Evolutionary conservation across 1,284 basidiomycete genomes (phyloP).

Genomic region (Albatrellus sp.): DNA sequence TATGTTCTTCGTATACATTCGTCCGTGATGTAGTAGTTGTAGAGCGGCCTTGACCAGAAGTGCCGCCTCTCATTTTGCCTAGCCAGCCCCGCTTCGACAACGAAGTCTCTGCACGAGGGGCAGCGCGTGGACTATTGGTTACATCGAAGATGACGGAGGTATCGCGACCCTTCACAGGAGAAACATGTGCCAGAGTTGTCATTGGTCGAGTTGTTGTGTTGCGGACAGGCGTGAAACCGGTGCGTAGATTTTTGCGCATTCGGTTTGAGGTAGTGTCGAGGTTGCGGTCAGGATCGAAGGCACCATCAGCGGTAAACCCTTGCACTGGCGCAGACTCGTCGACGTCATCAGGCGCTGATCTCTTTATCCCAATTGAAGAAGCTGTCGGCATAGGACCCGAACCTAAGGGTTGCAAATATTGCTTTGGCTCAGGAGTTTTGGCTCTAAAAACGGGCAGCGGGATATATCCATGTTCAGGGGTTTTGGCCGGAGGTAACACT

Average conservation of each 20-base stretch:
- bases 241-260: conserved; percentile 40
- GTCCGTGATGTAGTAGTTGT: conserved; percentile 5
- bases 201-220: conserved; percentile 28
- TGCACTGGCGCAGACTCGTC: conserved; percentile 47
- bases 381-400: conserved; percentile 12
- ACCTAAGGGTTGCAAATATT: conserved; percentile 5
- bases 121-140: conserved; percentile 45
- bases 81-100: conserved; percentile 43
- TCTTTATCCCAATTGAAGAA: conserved; percentile 42
- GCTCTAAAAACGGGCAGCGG: conserved; percentile 35
- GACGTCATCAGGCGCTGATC: conserved; percentile 62
- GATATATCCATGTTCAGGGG: conserved; percentile 30
- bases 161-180: conserved; percentile 14
- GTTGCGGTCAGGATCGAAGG: conserved; percentile 22
- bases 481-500: conserved; percentile 33
- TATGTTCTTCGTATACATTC: conserved; percentile 6
- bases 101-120: conserved; percentile 18
- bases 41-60: conserved; percentile 2
- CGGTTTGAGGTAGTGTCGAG: conserved; percentile 43
- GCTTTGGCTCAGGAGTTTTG: conserved; percentile 30
- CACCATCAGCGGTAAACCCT: conserved; percentile 43
- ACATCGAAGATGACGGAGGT: conserved; percentile 40
- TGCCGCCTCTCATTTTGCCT: conserved; percentile 42
- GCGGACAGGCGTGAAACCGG: conserved; percentile 63
- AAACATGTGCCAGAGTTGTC: conserved; percentile 16